These are phyloP conservation scores for Glaciozyma antarctica DNA, from an alignment of 768 basidiomycete species.

Conservation along the genomic window DNA sequence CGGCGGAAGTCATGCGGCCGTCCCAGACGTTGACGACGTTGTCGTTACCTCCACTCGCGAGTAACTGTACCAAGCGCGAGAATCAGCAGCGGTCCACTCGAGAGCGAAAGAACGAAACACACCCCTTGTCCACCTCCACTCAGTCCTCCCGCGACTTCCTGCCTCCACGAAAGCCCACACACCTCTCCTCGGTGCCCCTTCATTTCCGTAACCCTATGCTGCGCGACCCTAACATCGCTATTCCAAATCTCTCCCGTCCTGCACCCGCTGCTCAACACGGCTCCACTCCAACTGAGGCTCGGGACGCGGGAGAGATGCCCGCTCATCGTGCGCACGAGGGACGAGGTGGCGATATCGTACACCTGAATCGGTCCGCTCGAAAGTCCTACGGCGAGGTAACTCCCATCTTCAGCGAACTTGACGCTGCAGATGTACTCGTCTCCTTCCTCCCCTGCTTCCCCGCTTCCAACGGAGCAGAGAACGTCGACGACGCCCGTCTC, in stretches of 20 bases:
- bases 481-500: slow-evolving; percentile 75
- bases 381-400: slow-evolving; percentile 70
- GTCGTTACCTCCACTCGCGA: slow-evolving; percentile 94
- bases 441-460: slow-evolving; percentile 35
- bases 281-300: slow-evolving; percentile 69
- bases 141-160: slow-evolving; percentile 52
- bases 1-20: slow-evolving; percentile 51
- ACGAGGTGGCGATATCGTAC: slow-evolving; percentile 77
- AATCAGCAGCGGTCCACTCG: not conserved
- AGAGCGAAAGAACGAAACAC: slow-evolving; percentile 2
- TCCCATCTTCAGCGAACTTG: slow-evolving; percentile 43
- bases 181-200: slow-evolving; percentile 86
- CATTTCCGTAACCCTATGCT: slow-evolving; percentile 83
- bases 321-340: slow-evolving; percentile 78
- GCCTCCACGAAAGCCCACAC: slow-evolving; percentile 81
- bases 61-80: slow-evolving; percentile 44
- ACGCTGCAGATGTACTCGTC: slow-evolving; percentile 34
- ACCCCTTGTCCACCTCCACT: slow-evolving; percentile 34
- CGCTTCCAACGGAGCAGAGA: slow-evolving; percentile 44
- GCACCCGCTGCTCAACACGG: slow-evolving; percentile 78
- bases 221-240: slow-evolving; percentile 79
- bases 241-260: slow-evolving; percentile 93
- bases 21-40: slow-evolving; percentile 99
- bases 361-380: slow-evolving; percentile 80
- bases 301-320: slow-evolving; percentile 79